Evolutionary conservation across 2,329 filamentous ascomycete species (phyloP).

Genomic region (Fusarium pseudoanthophilum): DNA sequence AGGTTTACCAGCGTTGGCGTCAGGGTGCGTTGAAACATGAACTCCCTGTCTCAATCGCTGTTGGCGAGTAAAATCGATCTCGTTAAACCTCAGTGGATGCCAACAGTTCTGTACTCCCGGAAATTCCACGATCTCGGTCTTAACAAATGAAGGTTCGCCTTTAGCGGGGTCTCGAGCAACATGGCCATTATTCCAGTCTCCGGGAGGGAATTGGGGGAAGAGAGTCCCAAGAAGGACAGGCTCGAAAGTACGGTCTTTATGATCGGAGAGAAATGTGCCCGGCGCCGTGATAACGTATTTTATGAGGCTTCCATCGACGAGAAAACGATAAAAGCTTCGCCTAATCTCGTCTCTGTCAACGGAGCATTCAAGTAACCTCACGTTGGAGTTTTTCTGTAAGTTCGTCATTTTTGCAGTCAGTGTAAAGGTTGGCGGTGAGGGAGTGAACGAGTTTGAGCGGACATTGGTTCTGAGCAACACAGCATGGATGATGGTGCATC

Average conservation of each 20-base stretch:
- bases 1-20: conserved; percentile 26
- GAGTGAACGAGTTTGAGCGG: background rate
- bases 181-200: conserved; percentile 42
- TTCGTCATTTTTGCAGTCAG: background rate
- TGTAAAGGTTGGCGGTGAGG: background rate
- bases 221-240: conserved; percentile 41
- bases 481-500: background rate
- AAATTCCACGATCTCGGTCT: conserved; percentile 33
- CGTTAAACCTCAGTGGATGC: conserved; percentile 40
- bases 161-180: conserved; percentile 31
- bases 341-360: conserved; percentile 37
- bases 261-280: conserved; percentile 34
- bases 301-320: conserved; percentile 38
- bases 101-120: conserved; percentile 33
- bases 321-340: conserved; percentile 46
- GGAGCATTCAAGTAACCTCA: conserved; percentile 43
- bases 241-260: conserved; percentile 44
- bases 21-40: conserved; percentile 40
- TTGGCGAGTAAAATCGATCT: conserved; percentile 40
- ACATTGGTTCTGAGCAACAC: background rate
- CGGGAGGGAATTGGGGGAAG: conserved; percentile 42
- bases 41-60: conserved; percentile 40
- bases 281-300: conserved; percentile 44
- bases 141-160: conserved; percentile 31
- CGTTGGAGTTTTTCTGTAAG: conserved; percentile 8